Base-by-base conservation (phyloP, 2,329 filamentous ascomycete species). In the Daldinia eschscholtzii region DNA sequence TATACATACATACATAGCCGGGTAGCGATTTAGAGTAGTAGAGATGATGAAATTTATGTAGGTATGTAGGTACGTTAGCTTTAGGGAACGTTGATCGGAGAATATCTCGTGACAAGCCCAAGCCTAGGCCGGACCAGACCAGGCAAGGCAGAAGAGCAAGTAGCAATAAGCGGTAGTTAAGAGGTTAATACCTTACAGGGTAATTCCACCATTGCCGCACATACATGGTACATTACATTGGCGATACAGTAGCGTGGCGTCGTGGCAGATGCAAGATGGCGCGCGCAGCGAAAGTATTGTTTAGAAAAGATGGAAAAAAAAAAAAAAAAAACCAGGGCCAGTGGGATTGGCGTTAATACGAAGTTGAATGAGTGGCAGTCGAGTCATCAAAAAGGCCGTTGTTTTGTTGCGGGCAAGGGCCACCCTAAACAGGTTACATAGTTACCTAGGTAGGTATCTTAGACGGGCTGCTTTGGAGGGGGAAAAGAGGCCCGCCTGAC, bases 321-420 rank as follows among this genome's bases (percentile, higher is more conserved):
- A 23, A 23, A 23, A 23, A 23, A 23, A 23, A 23, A 35, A 9
- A 61, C 55, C 41, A 57, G 53, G 50, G 23, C n/a, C 28, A 13
- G 13, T 18, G 60, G 60, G 63, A 71, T 68, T 67, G 69, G 60
- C 57, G 64, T 65, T 18, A 57, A 71, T 71, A 71, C 69, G 69
- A 23, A 23, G 20, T 23, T 23, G 20, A 23, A 23, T 23, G 20
- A 69, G 55, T 37, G 35, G 52, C 52, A 35, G 52, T 35, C 52
- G 52, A 55, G 52, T 37, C 52, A 55, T n/a, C 12, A 35, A 50
- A 55, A 52, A 26, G 46, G 20, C 20, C 46, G 50, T 59, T 26
- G 30, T 35, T 9, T 35, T 9, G 33, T 35, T 35, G 65, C 58
- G 57, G 65, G 65, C 52, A 15, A 52, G 18, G 44, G 37, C 13